Conservation (phyloP, 202 grass and related monocot species). For the Musa balbisiana region DNA sequence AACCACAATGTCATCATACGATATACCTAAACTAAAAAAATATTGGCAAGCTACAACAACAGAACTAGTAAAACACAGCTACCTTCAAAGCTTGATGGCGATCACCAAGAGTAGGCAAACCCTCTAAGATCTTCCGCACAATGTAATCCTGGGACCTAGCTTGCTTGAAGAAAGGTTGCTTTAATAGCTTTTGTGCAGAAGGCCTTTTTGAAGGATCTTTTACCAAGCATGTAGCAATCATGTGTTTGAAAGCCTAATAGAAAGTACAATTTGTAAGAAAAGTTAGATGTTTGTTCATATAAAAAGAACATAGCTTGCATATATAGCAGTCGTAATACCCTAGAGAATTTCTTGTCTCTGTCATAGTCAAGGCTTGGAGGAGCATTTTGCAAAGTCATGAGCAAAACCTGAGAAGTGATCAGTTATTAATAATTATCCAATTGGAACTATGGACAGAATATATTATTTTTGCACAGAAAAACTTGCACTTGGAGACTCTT, state of each 20-base stretch:
- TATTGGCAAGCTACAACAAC: background rate
- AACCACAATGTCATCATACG: slow-evolving; percentile 13
- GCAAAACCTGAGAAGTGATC: slow-evolving; percentile 63
- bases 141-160: slow-evolving; percentile 71
- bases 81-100: slow-evolving; percentile 27
- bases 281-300: background rate
- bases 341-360: slow-evolving; percentile 52
- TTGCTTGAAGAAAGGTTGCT: slow-evolving; percentile 91
- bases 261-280: slow-evolving; percentile 9
- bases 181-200: slow-evolving; percentile 60
- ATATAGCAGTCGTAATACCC: background rate
- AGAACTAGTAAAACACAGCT: background rate
- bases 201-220: slow-evolving; percentile 91
- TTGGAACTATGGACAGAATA: background rate
- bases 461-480: background rate
- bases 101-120: slow-evolving; percentile 74
- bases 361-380: slow-evolving; percentile 85
- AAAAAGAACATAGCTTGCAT: background rate
- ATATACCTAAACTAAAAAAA: background rate
- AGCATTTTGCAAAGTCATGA: slow-evolving; percentile 95
- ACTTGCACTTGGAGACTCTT: background rate
- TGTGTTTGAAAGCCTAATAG: slow-evolving; percentile 75
- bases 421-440: too few relatives aligned
- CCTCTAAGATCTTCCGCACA: slow-evolving; percentile 67
- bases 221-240: slow-evolving; percentile 90